phyloP scores from a whole-genome alignment of 805 yeast genomes.

The Ogataea wickerhamii region DNA sequence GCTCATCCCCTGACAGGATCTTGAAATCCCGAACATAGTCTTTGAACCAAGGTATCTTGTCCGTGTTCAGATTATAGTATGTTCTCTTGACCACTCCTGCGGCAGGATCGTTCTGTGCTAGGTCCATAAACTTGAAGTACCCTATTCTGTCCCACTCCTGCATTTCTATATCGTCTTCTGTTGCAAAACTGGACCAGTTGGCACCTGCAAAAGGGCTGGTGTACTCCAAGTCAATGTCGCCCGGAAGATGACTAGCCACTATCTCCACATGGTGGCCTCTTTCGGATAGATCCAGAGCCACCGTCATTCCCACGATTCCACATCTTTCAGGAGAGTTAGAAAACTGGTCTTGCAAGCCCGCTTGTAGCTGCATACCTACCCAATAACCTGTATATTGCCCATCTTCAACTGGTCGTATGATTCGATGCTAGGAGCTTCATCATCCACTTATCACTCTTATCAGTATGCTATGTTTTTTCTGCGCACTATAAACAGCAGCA shows the following conservation, averaged over 20 bases:
- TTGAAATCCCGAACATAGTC: conserved; percentile 40
- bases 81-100: conserved; percentile 40
- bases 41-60: conserved; percentile 47
- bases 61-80: conserved; percentile 18
- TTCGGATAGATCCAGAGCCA: conserved; percentile 41
- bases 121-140: conserved; percentile 42
- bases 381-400: conserved; percentile 14
- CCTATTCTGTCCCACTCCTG: conserved; percentile 45
- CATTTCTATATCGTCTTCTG: conserved; percentile 32
- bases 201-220: conserved; percentile 74
- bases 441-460: no score
- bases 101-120: conserved; percentile 47
- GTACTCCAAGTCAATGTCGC: conserved; percentile 51
- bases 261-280: conserved; percentile 41
- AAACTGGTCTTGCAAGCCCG: background rate
- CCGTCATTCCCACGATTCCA: conserved; percentile 56
- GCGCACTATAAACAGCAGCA: no score
- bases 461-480: no score
- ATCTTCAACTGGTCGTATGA: conserved; percentile 2
- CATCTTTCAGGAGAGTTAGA: no score
- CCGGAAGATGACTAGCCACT: conserved; percentile 49
- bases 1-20: conserved; percentile 34
- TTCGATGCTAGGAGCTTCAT: no score
- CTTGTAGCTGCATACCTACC: conserved; percentile 1
- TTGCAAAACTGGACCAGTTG: conserved; percentile 63